Evolutionary conservation across 768 basidiomycete genomes (phyloP), one percentile per base, ranked within the genome.

Genomic region (Porphyrellus cyaneotinctus): DNA sequence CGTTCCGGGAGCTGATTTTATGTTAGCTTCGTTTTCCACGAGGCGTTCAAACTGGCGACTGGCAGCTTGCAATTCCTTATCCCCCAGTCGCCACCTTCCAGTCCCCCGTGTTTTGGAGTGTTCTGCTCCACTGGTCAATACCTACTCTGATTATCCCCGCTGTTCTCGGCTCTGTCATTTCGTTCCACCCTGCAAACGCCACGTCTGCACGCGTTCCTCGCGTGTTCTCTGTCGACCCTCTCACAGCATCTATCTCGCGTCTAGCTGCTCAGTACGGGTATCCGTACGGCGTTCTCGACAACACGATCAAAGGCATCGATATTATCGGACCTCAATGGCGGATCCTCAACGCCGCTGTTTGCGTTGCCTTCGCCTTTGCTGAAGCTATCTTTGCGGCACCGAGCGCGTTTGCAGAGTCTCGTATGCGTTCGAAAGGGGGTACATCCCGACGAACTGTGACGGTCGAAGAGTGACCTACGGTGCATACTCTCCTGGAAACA

Each of bases 321-420:
- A 75, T 83, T 4, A 64, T 88, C 8, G 83, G 83, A 6, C 66
- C 70, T 33, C 71, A 75, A 26, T 79, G 79, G 75, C 77, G 86
- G 41, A 72, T 85, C 1, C 69, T 85, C 50, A 74, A 68, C 41
- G 82, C 86, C 0, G 68, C 75, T 6, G 68, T 86, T 28, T 74
- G 76, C 10, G 74, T 83, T 12, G 83, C 83, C 0, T 85, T 87
- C 60, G 81, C 86, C 3, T 84, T 86, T 58, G 80, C 84, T 1
- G 86, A 88, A 64, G 82, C 81, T 0, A 78, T 88, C 47, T 72
- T 73, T 18, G 63, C 58, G 10, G 77, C 80, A 0, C 82, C 83
- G 15, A 52, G 63, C 8, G 72, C 69, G 15, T 70, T 65, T 53
- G 64, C 65, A n/a, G 65, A 70, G 41, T 60, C 60, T 22, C 70